Evolutionary conservation across 1,284 basidiomycete species (phyloP).

Genomic region (Leccinum solheimii): DNA sequence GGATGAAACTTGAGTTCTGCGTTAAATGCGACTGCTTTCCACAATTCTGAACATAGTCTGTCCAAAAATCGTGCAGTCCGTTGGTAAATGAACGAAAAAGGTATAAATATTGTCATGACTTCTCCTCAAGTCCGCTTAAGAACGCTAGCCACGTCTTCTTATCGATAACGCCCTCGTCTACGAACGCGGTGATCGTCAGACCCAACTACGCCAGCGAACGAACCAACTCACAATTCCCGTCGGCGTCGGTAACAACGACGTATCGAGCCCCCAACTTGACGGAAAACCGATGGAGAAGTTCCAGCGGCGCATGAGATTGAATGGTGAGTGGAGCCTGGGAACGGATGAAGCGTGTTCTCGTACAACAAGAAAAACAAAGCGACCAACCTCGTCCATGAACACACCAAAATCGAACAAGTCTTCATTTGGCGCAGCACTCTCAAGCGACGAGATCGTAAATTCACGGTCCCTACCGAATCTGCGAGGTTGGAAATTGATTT

Average conservation of each 20-base stretch:
- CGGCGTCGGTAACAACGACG: slow-evolving; percentile 79
- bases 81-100: neutral
- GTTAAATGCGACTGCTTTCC: neutral
- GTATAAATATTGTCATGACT: slow-evolving; percentile 25
- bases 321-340: slow-evolving; percentile 82
- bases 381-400: slow-evolving; percentile 83
- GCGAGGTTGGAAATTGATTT: slow-evolving; percentile 63
- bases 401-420: slow-evolving; percentile 84
- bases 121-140: slow-evolving; percentile 69
- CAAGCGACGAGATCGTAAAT: slow-evolving; percentile 56
- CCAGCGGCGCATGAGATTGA: slow-evolving; percentile 80
- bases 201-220: neutral
- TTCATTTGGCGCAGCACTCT: slow-evolving; percentile 35
- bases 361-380: neutral
- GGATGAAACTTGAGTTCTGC: neutral
- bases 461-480: slow-evolving; percentile 42
- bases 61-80: neutral
- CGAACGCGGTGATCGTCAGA: slow-evolving; percentile 7
- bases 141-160: slow-evolving; percentile 93
- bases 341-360: slow-evolving; percentile 1
- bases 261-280: slow-evolving; percentile 91
- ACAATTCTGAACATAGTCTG: neutral
- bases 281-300: slow-evolving; percentile 90
- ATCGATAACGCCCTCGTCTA: slow-evolving; percentile 88
- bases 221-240: slow-evolving; percentile 72